Evolutionary conservation across 2,329 filamentous ascomycete species (phyloP).

Genomic region (Exophiala bonariae): DNA sequence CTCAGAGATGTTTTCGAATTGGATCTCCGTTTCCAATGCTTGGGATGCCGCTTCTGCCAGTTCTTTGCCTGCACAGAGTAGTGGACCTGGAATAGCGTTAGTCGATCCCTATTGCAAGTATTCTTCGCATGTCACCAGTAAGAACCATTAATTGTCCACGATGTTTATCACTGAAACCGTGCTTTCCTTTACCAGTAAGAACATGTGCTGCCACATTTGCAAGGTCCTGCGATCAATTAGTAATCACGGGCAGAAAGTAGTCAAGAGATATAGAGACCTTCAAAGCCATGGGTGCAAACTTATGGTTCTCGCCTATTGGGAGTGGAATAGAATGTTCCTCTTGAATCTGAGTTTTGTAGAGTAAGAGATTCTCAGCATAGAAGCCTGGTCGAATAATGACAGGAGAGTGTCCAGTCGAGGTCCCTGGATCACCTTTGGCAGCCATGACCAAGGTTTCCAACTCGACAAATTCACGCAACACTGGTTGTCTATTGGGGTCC

Average conservation of each 20-base stretch:
- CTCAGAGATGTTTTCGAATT: slow-evolving; percentile 50
- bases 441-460: slow-evolving; percentile 46
- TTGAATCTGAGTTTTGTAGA: slow-evolving; percentile 48
- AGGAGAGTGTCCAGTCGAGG: slow-evolving; percentile 43
- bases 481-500: slow-evolving; percentile 49
- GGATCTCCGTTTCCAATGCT: slow-evolving; percentile 43
- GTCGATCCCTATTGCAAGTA: not conserved
- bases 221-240: slow-evolving; percentile 35
- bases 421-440: slow-evolving; percentile 45
- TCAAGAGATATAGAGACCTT: slow-evolving; percentile 29
- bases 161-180: slow-evolving; percentile 52
- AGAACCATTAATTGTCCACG: slow-evolving; percentile 55
- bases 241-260: too few species aligned
- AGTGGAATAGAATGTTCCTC: slow-evolving; percentile 47
- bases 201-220: slow-evolving; percentile 51
- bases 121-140: slow-evolving; percentile 39
- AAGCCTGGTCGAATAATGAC: slow-evolving; percentile 52
- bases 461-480: slow-evolving; percentile 53
- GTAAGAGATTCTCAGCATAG: slow-evolving; percentile 54
- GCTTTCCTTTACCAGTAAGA: slow-evolving; percentile 47
- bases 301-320: slow-evolving; percentile 49
- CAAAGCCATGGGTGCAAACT: slow-evolving; percentile 52
- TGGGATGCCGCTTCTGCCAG: slow-evolving; percentile 48
- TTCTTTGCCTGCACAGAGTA: slow-evolving; percentile 48
- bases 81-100: slow-evolving; percentile 38